A percentile compares a stretch with the other conserved stretches of the same genome.
Evolutionary conservation across 345 rosid species (phyloP).

Genomic region (Camelina laxa): DNA sequence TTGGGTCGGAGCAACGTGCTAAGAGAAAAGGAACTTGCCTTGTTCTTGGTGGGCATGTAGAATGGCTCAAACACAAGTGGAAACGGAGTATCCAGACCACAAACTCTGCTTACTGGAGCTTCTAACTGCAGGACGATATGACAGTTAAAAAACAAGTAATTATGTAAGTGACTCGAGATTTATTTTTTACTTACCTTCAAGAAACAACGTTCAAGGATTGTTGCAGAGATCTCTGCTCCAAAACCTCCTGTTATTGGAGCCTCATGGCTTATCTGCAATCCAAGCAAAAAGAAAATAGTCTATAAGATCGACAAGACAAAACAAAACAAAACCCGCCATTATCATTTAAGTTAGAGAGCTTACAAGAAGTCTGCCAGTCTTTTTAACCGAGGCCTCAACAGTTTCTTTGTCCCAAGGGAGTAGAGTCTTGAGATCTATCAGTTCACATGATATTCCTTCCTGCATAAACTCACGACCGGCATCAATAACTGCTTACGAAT

Average conservation of each 20-base stretch:
- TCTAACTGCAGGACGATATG: constrained; percentile 60
- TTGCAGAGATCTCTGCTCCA: constrained; percentile 93
- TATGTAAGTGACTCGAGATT: background rate
- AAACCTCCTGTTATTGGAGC: constrained; percentile 95
- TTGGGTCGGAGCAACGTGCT: background rate
- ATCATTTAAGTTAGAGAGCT: constrained; percentile 25
- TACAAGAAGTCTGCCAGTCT: constrained; percentile 89
- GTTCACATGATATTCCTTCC: constrained; percentile 94
- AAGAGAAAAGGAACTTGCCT: constrained; percentile 45
- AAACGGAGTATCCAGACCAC: constrained; percentile 92
- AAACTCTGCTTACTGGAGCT: constrained; percentile 86
- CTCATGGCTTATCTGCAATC: constrained; percentile 82
- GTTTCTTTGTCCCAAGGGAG: constrained; percentile 96
- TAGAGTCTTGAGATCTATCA: constrained; percentile 81
- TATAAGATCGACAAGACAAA: constrained; percentile 7
- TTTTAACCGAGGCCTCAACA: constrained; percentile 79
- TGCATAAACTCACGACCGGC: constrained; percentile 35
- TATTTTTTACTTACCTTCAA: constrained; percentile 52
- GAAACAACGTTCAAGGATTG: constrained; percentile 85
- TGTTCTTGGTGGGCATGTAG: constrained; percentile 88
- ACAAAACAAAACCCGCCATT: background rate
- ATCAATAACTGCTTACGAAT: background rate
- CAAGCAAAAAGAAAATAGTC: constrained; percentile 4
- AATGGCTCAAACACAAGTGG: constrained; percentile 94
- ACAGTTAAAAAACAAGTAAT: background rate